Conservation (phyloP, 306 rosid species). For the Coriaria nepalensis region DNA sequence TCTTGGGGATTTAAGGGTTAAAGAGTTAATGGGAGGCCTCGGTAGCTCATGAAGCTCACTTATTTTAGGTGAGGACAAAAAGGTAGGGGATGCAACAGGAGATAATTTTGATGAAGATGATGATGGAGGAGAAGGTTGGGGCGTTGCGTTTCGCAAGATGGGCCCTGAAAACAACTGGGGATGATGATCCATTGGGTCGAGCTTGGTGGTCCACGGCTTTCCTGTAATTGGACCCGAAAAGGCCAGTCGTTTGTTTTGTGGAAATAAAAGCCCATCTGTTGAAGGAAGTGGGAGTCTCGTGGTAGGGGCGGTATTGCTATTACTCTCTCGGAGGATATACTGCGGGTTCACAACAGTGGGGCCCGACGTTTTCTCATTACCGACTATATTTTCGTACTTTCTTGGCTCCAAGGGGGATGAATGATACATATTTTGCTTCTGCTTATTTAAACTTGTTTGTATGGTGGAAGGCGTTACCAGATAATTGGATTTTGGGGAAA, state of each 20-base stretch:
- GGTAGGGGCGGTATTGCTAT: constrained; percentile 32
- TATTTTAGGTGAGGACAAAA: constrained; percentile 68
- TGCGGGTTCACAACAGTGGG: constrained; percentile 23
- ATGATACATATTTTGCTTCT: constrained; percentile 57
- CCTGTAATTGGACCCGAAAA: constrained; percentile 86
- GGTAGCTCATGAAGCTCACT: constrained; percentile 99
- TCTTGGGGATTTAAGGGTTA: constrained; percentile 39
- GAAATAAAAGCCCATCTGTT: constrained; percentile 29
- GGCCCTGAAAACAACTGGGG: constrained; percentile 80
- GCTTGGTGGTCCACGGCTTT: constrained; percentile 42
- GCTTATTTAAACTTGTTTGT: constrained; percentile 26
- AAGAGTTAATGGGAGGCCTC: constrained; percentile 56
- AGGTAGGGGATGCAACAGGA: constrained; percentile 63
- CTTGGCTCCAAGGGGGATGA: constrained; percentile 65
- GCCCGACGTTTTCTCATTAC: constrained; percentile 33
- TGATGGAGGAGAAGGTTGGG: constrained; percentile 31
- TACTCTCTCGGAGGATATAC: constrained; percentile 67
- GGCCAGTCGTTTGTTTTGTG: constrained; percentile 45
- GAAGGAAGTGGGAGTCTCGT: constrained; percentile 52
- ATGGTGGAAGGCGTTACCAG: constrained; percentile 20
- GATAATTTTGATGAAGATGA: constrained; percentile 63
- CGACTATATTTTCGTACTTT: constrained; percentile 29
- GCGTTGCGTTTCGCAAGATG: constrained; percentile 44
- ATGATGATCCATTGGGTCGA: constrained; percentile 22
- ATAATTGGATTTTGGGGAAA: constrained; percentile 35